Evolutionary conservation across 345 rosid genomes (phyloP), one percentile per base, ranked within the genome.

Genomic region (Psidium guajava): DNA sequence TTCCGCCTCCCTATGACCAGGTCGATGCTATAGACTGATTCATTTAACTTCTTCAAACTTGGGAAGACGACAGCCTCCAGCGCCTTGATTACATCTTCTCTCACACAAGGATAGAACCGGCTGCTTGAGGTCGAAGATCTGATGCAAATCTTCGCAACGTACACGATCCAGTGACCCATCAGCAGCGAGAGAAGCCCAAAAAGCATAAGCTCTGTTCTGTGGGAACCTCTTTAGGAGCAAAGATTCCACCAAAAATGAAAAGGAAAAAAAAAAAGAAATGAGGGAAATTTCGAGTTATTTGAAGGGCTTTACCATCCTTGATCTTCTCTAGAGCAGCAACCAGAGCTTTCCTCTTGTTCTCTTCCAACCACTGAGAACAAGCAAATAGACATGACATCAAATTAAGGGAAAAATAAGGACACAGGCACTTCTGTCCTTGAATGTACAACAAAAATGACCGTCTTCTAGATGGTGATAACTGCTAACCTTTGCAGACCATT

Each of bases 161-260:
- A 51, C 53, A 25, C 54, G 4, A 58, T 50, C 84, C 84, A 85
- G 25, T 85, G 87, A 82, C 81, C 84, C 87, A 85, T 85, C 54
- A 85, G 84, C 84, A 85, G 80, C 15, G 87, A 85, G 4, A 85
- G 74, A 52, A 85, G 9, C 59, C 87, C 87, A 36, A 85, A 81
- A 24, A 85, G 77, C 87, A 85, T 82, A 25, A 85, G 58, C 49
- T 85, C 87, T 85, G 84, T 47, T 74, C 40, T 21, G 11, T 22
- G 20, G 40, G 77, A 69, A 69, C 77, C 47, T 32, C 77, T 36
- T 18, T 32, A 69, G 77, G 22, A 18, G 47, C 47, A 69, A 6
- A 36, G 24, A 32, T 69, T 18, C 3, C 77, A 0, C 47, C 77
- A 69, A 32, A 18, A 69, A 69, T 32, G 24, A 36, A 28, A 18